Evolutionary conservation across 768 basidiomycete genomes (phyloP).

Genomic region (Lentinula raphanica): DNA sequence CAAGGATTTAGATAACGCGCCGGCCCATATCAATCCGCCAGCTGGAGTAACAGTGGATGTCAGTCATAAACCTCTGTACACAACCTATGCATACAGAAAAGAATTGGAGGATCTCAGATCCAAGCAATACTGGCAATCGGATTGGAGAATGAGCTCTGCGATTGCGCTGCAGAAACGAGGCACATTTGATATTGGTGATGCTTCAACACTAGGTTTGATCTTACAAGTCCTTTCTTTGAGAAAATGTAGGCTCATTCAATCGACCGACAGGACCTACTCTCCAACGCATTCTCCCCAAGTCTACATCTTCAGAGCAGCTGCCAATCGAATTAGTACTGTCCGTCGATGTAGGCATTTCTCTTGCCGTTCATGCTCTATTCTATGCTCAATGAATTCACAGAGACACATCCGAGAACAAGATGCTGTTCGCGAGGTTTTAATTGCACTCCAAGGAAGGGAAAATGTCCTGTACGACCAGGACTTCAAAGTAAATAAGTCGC

Average conservation of each 20-base stretch:
- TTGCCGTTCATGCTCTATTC: not conserved
- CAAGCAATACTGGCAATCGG: constrained; percentile 70
- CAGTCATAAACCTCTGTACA: constrained; percentile 22
- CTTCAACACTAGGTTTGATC: constrained; percentile 63
- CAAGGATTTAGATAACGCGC: not conserved
- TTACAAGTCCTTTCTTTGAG: too few species aligned
- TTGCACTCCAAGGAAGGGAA: constrained; percentile 66
- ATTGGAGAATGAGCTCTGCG: constrained; percentile 40
- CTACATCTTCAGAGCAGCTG: not conserved
- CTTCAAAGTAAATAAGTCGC: constrained; percentile 24
- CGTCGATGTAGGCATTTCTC: not conserved
- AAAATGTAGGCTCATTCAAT: not conserved
- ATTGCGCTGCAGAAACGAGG: constrained; percentile 12
- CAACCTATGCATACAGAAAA: constrained; percentile 38
- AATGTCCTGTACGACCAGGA: constrained; percentile 47
- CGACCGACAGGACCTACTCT: constrained; percentile 9
- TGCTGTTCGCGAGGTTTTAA: constrained; percentile 71
- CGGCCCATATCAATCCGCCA: not conserved
- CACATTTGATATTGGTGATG: constrained; percentile 60
- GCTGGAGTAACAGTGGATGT: not conserved
- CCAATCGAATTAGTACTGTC: constrained; percentile 3
- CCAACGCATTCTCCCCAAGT: constrained; percentile 6
- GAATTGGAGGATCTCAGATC: constrained; percentile 58
- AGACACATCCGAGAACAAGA: constrained; percentile 71
- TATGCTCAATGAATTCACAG: constrained; percentile 27